A percentile compares a stretch with the other conserved stretches of the same genome.
These are phyloP conservation scores for Penicillium malachiteum DNA, from an alignment of 495 filamentous ascomycete species.

Conservation along the genomic window DNA sequence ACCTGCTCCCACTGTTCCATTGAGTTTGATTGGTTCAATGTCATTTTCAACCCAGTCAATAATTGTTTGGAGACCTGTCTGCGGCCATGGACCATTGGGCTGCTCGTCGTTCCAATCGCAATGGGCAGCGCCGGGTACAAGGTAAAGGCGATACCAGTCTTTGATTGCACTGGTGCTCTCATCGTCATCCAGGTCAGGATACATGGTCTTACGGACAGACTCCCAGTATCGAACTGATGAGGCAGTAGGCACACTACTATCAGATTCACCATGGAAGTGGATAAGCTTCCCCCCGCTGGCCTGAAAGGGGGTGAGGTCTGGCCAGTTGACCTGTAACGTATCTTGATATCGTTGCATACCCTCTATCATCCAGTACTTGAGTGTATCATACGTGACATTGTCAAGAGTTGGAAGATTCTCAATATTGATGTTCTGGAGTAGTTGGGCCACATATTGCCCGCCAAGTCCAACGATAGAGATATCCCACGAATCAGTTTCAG, in stretches of 20 bases:
- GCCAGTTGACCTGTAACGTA: conserved; percentile 35
- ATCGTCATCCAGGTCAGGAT: conserved; percentile 34
- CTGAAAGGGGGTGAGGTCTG: conserved; percentile 46
- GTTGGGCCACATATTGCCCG: too few species aligned
- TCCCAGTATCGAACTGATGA: conserved; percentile 51
- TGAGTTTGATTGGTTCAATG: too few species aligned
- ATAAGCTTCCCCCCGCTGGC: conserved; percentile 50
- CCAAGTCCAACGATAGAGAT: too few species aligned
- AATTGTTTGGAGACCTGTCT: conserved; percentile 38
- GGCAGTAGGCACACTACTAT: conserved; percentile 43
- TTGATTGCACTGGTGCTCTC: conserved; percentile 34
- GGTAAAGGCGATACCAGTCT: conserved; percentile 51
- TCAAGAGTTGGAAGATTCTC: conserved; percentile 21
- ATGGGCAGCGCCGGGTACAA: conserved; percentile 52
- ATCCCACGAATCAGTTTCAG: too few species aligned
- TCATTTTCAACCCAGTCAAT: conserved; percentile 53
- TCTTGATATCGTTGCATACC: conserved; percentile 16
- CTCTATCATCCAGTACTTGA: conserved; percentile 43
- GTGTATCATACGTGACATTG: conserved; percentile 48
- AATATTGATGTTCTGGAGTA: too few species aligned
- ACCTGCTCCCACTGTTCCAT: too few species aligned
- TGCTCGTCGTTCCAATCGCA: conserved; percentile 39
- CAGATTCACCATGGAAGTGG: conserved; percentile 52
- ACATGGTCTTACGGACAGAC: conserved; percentile 51
- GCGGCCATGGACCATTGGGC: conserved; percentile 45